phyloP scores from a whole-genome alignment of 257 asterid species.

The Jasminum sambac region DNA sequence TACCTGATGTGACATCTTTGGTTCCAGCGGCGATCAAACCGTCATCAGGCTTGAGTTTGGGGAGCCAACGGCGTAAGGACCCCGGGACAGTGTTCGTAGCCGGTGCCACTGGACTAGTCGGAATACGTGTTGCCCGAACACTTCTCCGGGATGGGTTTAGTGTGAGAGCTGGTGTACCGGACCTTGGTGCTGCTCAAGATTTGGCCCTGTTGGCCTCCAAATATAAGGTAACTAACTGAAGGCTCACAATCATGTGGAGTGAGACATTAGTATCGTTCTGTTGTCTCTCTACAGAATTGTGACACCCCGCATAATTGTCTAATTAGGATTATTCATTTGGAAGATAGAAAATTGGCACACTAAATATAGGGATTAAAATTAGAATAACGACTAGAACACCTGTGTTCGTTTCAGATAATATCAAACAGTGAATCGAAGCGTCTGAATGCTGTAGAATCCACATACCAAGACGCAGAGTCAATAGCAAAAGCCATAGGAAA shows the following conservation, averaged over 20 bases:
- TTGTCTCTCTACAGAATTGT: no score
- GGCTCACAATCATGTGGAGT: no score
- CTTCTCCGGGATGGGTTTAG: slow-evolving; percentile 79
- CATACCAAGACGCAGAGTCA: slow-evolving; percentile 66
- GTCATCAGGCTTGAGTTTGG: slow-evolving; percentile 57
- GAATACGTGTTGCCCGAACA: slow-evolving; percentile 79
- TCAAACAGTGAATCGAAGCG: slow-evolving; percentile 73
- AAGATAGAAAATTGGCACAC: no score
- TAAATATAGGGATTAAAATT: neutral
- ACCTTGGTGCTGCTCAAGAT: slow-evolving; percentile 85
- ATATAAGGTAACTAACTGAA: slow-evolving; percentile 51
- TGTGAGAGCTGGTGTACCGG: slow-evolving; percentile 94
- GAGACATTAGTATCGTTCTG: no score
- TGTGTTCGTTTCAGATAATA: slow-evolving; percentile 50
- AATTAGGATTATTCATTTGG: no score
- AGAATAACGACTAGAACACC: neutral
- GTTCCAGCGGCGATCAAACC: slow-evolving; percentile 55
- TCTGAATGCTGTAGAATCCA: slow-evolving; percentile 74
- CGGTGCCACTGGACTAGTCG: slow-evolving; percentile 87
- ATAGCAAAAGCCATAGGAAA: slow-evolving; percentile 92
- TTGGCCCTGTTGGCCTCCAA: slow-evolving; percentile 76
- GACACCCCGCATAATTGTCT: no score
- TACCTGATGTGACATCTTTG: slow-evolving; percentile 59
- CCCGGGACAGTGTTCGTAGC: slow-evolving; percentile 91
- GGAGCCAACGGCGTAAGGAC: slow-evolving; percentile 61